phyloP scores from a whole-genome alignment of 148 eudicot species.

The Vaccinium vitisidaea region DNA sequence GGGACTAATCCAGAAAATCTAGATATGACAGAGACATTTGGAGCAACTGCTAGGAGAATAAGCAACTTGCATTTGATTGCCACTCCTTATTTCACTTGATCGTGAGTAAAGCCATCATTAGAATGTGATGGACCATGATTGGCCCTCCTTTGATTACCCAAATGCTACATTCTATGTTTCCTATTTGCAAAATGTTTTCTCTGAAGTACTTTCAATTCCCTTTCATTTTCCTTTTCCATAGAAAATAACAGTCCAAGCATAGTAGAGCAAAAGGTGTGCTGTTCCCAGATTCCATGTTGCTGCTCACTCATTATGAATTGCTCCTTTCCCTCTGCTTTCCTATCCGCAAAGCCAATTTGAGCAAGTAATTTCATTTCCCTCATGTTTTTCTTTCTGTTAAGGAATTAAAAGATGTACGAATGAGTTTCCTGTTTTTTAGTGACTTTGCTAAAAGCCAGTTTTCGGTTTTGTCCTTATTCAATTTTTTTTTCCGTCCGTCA shows the following conservation, averaged over 20 bases:
- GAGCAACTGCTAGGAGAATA: constrained; percentile 14
- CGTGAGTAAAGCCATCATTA: too few species aligned
- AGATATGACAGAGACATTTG: constrained; percentile 29
- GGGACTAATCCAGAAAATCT: constrained; percentile 17
- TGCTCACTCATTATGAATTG: not conserved
- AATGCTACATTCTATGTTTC: not conserved
- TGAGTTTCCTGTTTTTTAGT: too few species aligned
- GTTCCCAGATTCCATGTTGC: not conserved
- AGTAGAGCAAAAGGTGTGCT: not conserved
- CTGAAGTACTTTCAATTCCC: not conserved
- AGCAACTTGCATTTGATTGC: constrained; percentile 3
- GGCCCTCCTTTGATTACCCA: not conserved
- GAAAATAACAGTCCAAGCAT: not conserved
- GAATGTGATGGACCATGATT: not conserved
- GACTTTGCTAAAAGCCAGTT: too few species aligned
- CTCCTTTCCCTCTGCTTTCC: not conserved
- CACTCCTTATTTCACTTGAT: not conserved
- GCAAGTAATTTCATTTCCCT: too few species aligned
- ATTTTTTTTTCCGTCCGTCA: too few species aligned
- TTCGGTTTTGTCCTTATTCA: too few species aligned
- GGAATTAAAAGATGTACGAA: too few species aligned
- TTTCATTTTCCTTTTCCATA: not conserved
- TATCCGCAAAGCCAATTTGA: not conserved
- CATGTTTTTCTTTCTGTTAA: too few species aligned
- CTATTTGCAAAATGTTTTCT: not conserved